Evolutionary conservation across 768 basidiomycete genomes (phyloP).

Genomic region (Phylloporus sp.): DNA sequence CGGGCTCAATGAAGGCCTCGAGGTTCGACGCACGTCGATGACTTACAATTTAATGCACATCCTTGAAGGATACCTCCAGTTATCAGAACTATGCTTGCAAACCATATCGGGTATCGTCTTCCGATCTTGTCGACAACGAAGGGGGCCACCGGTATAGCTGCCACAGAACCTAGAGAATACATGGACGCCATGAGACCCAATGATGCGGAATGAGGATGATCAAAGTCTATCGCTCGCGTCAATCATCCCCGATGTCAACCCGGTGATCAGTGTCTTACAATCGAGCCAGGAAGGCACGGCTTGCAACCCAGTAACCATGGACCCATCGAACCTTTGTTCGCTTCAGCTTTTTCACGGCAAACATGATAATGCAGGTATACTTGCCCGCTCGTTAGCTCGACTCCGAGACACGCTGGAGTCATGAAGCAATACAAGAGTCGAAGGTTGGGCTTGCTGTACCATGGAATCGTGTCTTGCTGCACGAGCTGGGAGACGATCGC

Average conservation of each 20-base stretch:
- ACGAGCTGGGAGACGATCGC: conserved; percentile 12
- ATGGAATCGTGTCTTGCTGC: conserved; percentile 45
- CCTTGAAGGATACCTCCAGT: conserved; percentile 4
- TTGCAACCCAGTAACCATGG: neutral
- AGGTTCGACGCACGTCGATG: no score
- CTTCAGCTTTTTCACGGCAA: neutral
- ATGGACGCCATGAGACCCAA: conserved; percentile 54
- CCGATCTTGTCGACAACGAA: neutral
- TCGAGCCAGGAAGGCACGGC: conserved; percentile 21
- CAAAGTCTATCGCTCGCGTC: conserved; percentile 37
- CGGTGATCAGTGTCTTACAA: conserved; percentile 35
- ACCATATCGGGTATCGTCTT: conserved; percentile 1
- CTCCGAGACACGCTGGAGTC: conserved; percentile 34
- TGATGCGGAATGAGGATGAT: conserved; percentile 46
- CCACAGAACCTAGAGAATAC: conserved; percentile 56
- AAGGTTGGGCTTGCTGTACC: conserved; percentile 59
- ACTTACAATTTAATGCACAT: conserved; percentile 2
- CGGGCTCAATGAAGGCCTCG: neutral
- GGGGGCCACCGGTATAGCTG: no score
- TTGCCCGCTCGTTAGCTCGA: conserved; percentile 9
- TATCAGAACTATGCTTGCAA: conserved; percentile 1
- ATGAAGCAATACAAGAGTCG: conserved; percentile 51
- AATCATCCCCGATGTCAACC: no score
- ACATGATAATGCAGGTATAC: neutral
- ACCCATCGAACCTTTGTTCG: conserved; percentile 14